Percentiles rank a stretch among this genome's conserved stretches.
Conservation (phyloP, 768 basidiomycete species). For the Kwoniella sp. region DNA sequence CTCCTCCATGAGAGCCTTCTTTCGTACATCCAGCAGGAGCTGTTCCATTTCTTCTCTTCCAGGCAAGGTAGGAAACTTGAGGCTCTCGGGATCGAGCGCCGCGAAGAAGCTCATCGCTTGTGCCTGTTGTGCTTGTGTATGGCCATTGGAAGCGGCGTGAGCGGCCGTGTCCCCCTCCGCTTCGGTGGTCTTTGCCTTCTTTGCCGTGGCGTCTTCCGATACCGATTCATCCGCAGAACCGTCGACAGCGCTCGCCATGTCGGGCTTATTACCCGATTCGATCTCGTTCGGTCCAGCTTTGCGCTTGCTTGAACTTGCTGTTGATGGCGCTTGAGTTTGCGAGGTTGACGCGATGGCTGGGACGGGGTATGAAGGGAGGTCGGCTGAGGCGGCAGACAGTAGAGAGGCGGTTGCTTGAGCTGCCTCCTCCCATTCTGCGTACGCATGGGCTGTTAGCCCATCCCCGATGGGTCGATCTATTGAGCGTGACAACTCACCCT, state of each 20-base stretch:
- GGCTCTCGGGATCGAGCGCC: conserved; percentile 67
- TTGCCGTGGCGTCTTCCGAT: too few species aligned
- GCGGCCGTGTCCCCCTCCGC: conserved; percentile 12
- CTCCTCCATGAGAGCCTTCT: conserved; percentile 77
- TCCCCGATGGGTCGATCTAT: too few species aligned
- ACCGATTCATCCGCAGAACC: conserved; percentile 2
- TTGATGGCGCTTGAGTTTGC: conserved; percentile 10
- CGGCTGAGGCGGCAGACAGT: conserved; percentile 21
- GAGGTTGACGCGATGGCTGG: conserved; percentile 43
- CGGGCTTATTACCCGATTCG: neutral
- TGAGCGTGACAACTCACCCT: conserved; percentile 36
- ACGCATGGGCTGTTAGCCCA: too few species aligned
- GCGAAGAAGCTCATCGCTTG: conserved; percentile 55
- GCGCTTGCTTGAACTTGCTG: conserved; percentile 5
- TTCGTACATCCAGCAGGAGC: conserved; percentile 68
- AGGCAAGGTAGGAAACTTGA: conserved; percentile 72
- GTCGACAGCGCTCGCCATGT: neutral
- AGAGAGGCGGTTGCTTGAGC: conserved; percentile 16
- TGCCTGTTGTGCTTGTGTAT: conserved; percentile 15
- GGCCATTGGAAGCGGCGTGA: neutral
- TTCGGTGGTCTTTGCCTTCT: conserved; percentile 9
- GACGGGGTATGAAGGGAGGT: conserved; percentile 13
- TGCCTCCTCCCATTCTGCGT: conserved; percentile 38
- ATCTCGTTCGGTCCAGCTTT: neutral
- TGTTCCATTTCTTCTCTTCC: conserved; percentile 72